phyloP scores from a whole-genome alignment of 2,329 filamentous ascomycete genomes.

The Colletotrichum eleusines region DNA sequence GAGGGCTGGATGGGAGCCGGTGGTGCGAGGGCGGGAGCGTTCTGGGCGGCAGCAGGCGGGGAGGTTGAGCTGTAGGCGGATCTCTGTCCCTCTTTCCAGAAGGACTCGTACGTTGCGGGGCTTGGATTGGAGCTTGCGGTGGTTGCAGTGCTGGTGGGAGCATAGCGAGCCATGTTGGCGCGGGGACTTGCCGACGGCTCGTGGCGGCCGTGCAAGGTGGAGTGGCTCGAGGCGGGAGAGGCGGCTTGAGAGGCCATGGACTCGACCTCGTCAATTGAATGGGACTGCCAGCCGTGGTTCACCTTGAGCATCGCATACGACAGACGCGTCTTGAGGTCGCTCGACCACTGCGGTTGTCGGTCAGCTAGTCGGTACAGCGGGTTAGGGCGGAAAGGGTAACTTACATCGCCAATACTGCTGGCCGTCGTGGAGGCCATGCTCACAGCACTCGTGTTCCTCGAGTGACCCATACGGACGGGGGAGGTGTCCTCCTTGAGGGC shows the following conservation, averaged over 20 bases:
- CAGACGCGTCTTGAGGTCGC: conserved; percentile 84
- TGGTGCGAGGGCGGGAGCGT: conserved; percentile 60
- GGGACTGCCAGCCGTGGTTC: conserved; percentile 87
- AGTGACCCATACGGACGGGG: conserved; percentile 68
- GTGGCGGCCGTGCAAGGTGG: conserved; percentile 65
- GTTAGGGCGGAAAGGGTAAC: conserved; percentile 39
- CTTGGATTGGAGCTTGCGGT: conserved; percentile 46
- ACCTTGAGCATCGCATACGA: conserved; percentile 96
- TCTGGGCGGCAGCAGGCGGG: conserved; percentile 53
- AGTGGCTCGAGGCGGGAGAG: conserved; percentile 71
- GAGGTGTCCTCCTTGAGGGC: conserved; percentile 72
- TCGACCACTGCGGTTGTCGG: conserved; percentile 69
- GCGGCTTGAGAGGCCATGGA: conserved; percentile 76
- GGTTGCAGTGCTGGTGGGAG: conserved; percentile 37
- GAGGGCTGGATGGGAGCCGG: conserved; percentile 68
- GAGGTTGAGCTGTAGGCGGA: conserved; percentile 47
- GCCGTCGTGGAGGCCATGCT: conserved; percentile 71
- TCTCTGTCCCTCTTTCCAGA: conserved; percentile 55
- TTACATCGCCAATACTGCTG: conserved; percentile 83
- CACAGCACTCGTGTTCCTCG: conserved; percentile 78
- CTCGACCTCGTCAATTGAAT: conserved; percentile 82
- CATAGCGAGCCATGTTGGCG: conserved; percentile 27
- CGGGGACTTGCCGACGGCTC: conserved; percentile 68
- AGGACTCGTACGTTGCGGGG: conserved; percentile 54
- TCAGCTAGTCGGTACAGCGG: conserved; percentile 40